These are phyloP conservation scores for Candida boidinii DNA, from an alignment of 805 yeast species.

Conservation along the genomic window DNA sequence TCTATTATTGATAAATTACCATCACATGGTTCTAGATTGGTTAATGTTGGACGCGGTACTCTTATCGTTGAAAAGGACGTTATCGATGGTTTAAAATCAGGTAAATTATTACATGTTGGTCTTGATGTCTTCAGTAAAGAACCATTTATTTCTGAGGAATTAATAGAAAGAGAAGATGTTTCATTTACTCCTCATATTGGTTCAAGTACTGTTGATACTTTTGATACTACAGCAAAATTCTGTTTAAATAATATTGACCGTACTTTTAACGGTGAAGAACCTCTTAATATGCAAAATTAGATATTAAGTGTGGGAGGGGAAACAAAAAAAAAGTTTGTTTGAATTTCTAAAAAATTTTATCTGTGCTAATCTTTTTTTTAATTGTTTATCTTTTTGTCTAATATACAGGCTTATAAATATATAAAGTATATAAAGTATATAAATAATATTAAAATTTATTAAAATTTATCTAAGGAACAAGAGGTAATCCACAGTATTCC, in stretches of 20 bases:
- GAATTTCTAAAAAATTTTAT: too few species aligned
- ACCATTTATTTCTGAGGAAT: conserved; percentile 42
- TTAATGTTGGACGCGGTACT: conserved; percentile 71
- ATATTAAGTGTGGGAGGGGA: too few species aligned
- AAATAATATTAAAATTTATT: too few species aligned
- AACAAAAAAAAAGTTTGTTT: too few species aligned
- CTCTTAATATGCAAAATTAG: conserved; percentile 13
- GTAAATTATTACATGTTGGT: conserved; percentile 59
- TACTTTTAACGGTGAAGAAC: conserved; percentile 27
- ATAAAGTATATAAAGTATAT: too few species aligned
- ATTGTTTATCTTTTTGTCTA: too few species aligned
- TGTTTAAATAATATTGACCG: conserved; percentile 50
- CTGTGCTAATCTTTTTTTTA: too few species aligned
- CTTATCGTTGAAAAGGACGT: conserved; percentile 62
- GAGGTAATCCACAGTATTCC: conserved; percentile 7
- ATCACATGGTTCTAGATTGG: conserved; percentile 49
- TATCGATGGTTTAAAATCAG: conserved; percentile 48
- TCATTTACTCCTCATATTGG: conserved; percentile 66
- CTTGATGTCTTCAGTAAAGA: conserved; percentile 66
- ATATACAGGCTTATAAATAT: too few species aligned
- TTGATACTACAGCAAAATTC: conserved; percentile 37
- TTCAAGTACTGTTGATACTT: conserved; percentile 53
- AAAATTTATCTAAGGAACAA: conserved; percentile 1
- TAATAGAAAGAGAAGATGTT: conserved; percentile 52
- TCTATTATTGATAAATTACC: conserved; percentile 36